These are phyloP conservation scores for Quercus bicolor DNA, from an alignment of 306 rosid genomes.

Conservation along the genomic window DNA sequence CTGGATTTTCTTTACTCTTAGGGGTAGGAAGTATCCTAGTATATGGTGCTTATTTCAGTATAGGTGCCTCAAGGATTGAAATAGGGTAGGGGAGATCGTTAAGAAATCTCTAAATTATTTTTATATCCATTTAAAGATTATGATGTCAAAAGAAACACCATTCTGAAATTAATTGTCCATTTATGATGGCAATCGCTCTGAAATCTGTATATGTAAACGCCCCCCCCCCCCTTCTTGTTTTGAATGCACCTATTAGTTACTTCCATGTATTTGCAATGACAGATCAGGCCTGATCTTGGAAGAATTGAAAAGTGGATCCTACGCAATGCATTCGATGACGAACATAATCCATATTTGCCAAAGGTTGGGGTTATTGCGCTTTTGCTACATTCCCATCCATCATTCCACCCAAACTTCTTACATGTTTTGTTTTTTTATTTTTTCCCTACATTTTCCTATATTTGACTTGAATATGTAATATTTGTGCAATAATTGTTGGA, in stretches of 20 bases:
- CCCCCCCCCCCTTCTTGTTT: too few relatives aligned
- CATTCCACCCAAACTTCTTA: background rate
- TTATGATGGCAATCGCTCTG: background rate
- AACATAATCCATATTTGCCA: constrained; percentile 77
- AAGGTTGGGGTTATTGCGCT: constrained; percentile 53
- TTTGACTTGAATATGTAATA: background rate
- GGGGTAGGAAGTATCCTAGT: background rate
- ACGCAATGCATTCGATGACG: constrained; percentile 96
- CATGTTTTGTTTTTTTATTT: background rate
- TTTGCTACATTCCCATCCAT: constrained; percentile 6
- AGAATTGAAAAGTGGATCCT: constrained; percentile 97
- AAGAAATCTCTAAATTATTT: background rate
- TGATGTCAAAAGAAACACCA: too few relatives aligned
- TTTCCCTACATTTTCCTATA: background rate
- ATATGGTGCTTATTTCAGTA: background rate
- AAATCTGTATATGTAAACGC: background rate
- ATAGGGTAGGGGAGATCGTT: background rate
- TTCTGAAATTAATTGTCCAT: background rate
- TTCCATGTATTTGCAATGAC: constrained; percentile 28
- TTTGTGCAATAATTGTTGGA: constrained; percentile 2
- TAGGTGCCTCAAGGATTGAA: background rate
- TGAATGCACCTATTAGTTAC: background rate
- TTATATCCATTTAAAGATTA: background rate
- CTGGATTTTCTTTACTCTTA: background rate
- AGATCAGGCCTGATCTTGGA: constrained; percentile 80